Conservation (phyloP, 1,284 basidiomycete species). For the Tausonia pullulans region DNA sequence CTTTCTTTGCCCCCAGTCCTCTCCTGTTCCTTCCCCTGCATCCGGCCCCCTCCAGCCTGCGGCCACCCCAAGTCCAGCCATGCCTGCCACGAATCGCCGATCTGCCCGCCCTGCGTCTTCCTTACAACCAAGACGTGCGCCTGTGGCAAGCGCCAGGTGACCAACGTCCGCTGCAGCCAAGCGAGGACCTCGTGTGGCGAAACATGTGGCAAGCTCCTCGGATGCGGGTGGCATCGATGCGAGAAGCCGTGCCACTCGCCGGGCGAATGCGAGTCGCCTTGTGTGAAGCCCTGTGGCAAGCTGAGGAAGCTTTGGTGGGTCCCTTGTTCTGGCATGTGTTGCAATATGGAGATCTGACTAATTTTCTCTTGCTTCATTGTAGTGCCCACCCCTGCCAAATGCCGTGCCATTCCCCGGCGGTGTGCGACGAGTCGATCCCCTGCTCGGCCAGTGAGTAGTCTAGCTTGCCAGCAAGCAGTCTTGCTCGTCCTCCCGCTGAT, state of each 20-base stretch:
- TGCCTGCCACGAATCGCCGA: constrained; percentile 56
- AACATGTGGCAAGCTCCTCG: constrained; percentile 61
- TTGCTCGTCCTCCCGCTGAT: background rate
- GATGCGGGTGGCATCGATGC: constrained; percentile 78
- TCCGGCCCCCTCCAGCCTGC: constrained; percentile 56
- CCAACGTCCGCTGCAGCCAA: constrained; percentile 55
- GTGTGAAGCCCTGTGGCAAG: constrained; percentile 67
- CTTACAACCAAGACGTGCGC: constrained; percentile 67
- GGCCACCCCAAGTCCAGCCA: constrained; percentile 69
- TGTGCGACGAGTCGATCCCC: constrained; percentile 64
- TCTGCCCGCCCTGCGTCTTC: constrained; percentile 74
- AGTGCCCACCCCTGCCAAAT: constrained; percentile 59
- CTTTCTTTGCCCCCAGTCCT: constrained; percentile 37
- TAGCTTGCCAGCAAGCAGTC: background rate
- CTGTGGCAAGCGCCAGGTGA: constrained; percentile 71
- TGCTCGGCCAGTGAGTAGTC: constrained; percentile 41
- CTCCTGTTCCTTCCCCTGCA: constrained; percentile 64
- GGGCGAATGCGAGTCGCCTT: constrained; percentile 58
- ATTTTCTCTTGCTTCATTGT: background rate
- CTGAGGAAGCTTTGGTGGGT: constrained; percentile 63
- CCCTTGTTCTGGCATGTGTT: background rate
- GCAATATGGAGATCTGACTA: background rate
- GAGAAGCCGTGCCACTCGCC: constrained; percentile 59
- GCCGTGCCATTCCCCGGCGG: constrained; percentile 71
- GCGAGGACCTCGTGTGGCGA: constrained; percentile 70